Evolutionary conservation across 2,329 filamentous ascomycete genomes (phyloP), one percentile per base, ranked within the genome.

Genomic region (Hypoxylon sp.): DNA sequence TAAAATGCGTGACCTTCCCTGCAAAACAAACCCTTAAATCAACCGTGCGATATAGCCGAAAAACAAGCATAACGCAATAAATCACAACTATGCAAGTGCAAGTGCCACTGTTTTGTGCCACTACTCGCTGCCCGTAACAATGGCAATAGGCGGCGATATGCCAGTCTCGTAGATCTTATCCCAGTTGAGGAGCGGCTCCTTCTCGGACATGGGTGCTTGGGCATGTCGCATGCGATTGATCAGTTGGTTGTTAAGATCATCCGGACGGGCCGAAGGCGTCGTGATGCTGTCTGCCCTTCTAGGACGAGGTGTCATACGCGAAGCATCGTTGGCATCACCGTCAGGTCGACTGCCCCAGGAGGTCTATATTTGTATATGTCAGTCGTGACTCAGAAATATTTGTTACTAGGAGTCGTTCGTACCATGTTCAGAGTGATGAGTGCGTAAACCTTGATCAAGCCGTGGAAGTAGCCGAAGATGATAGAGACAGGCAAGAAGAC

Each of bases 301-400:
- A 15, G 83, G 82, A 37, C 79, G 78, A 30, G 77, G 81, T 39
- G 79, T 86, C 81, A 92, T 88, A 74, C 91, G 89, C 70, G 88
- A 84, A 67, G 85, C 85, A 78, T 96, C 91, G 78, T 96, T 91
- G 70, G 90, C 86, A 78, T 97, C 94, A 74, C 93, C 94, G 72
- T 95, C 94, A 72, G 93, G 92, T 78, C 94, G 90, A 79, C 93
- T 97, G 74, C 94, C 94, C 94, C 94, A 97, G 54, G 93, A 94
- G 46, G 94, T 97, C 94, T 97, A 51, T 34, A 75, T 61, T 48
- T 28, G 6, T n/a, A 52, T 22, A 10, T 19, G 49, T 75, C 54
- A 74, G 71, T 50, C 6, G 15, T 52, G 17, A 59, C 24, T 57
- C 48, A 22, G 43, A 32, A 55, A 49, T 30, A 26, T 19, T 26